phyloP scores from a whole-genome alignment of 2,329 filamentous ascomycete genomes.

The Fusarium caatingaense region DNA sequence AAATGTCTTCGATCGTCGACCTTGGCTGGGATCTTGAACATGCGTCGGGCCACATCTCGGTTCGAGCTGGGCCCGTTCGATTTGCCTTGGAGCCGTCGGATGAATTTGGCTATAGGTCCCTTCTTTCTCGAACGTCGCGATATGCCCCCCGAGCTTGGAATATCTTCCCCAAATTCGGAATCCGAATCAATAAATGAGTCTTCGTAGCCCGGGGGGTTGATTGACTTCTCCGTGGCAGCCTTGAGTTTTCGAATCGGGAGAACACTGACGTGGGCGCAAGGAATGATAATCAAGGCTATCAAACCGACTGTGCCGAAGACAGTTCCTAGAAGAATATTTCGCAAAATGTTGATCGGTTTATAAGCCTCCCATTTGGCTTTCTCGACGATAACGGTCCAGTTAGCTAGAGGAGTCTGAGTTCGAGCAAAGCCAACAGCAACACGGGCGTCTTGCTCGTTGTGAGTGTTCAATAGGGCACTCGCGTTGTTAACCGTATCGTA shows the following conservation, averaged over 20 bases:
- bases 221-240: constrained; percentile 78
- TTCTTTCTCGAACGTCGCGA: constrained; percentile 60
- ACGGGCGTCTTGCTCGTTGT: constrained; percentile 74
- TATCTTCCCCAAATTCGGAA: constrained; percentile 56
- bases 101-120: constrained; percentile 54
- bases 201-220: constrained; percentile 72
- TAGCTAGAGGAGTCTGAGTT: constrained; percentile 73
- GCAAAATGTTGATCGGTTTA: constrained; percentile 77
- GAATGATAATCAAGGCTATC: constrained; percentile 77
- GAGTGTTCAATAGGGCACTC: constrained; percentile 73
- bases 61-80: constrained; percentile 48
- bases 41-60: constrained; percentile 59
- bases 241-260: constrained; percentile 82
- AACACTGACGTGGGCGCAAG: constrained; percentile 84
- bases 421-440: constrained; percentile 87
- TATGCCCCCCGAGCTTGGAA: constrained; percentile 55
- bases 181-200: constrained; percentile 59
- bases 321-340: constrained; percentile 83
- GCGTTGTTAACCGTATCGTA: constrained; percentile 71
- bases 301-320: constrained; percentile 85
- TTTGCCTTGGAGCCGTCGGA: constrained; percentile 52
- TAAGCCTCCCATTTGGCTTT: constrained; percentile 80
- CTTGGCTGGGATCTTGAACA: constrained; percentile 86
- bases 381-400: constrained; percentile 88
- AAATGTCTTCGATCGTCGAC: constrained; percentile 80